Evolutionary conservation across 805 yeast species (phyloP), one percentile per base, ranked within the genome.

Genomic region (Candida hungchunana): DNA sequence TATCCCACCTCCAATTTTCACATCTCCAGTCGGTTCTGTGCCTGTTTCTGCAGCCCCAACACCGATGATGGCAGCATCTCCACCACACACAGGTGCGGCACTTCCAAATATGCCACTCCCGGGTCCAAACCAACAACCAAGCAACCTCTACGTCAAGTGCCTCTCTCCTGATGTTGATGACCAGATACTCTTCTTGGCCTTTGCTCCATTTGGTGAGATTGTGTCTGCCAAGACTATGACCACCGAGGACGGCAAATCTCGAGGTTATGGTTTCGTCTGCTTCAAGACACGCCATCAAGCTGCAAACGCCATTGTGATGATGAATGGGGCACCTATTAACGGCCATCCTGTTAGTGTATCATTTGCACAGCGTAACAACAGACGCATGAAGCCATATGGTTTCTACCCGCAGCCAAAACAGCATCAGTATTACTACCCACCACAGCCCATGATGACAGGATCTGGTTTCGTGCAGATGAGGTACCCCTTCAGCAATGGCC

Each of bases 261-360:
- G 78, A 53, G 88, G 90, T 18, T 83, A 77, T 55, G 93, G 90
- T 31, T 83, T 83, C 62, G 84, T 83, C 31, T 82, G 86, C 56
- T 84, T 67, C 53, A 75, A 73, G 51, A 59, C 62, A 31, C 76
- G 79, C 37, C 67, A 70, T 28, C 71, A 77, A 44, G 89, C 93
- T 12, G 71, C 73, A 35, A 64, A 66, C 49, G 88, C 93, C 12
- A 69, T 80, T 36, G 72, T 73, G 18, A 77, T 71, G 31, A 77
- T 82, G 75, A 72, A 82, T 55, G 80, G 78, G 44, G 63, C 63
- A 46, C 69, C 65, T 41, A 53, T 75, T 39, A 65, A 65, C 49
- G 81, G 78, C 32, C 71, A 70, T 46, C 62, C 61, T 48, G 59
- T 80, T 31, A 71, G 68, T 48, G 87, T 84, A 32, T 79, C 87